Evolutionary conservation across 768 basidiomycete genomes (phyloP), one percentile per base, ranked within the genome.

Genomic region (Lactifluus subvellereus): DNA sequence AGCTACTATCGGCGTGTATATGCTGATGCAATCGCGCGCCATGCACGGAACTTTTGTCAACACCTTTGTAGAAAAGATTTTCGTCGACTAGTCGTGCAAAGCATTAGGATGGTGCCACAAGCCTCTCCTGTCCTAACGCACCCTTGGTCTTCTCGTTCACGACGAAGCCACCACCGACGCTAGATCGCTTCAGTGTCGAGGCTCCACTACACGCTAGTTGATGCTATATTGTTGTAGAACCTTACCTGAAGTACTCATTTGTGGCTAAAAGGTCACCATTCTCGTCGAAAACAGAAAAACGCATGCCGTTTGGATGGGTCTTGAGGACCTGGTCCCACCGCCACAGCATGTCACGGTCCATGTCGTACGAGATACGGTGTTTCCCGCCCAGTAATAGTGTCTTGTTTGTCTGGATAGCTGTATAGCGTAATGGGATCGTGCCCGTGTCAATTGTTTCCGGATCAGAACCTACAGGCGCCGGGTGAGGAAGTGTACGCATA

Each of bases 91-190:
- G 1, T 45, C n/a, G 27, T 45, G n/a, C n/a, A 43, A 30, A 20
- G 50, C 10, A 45, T 59, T 37, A 45, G 61, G 16, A 47, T 38
- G 16, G 37, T 3, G 13, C 35, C 22, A 53, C 6, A 48, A 7
- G 32, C 38, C 6, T 13, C n/a, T 43, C 6, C 22, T 58, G 9
- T 54, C 32, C 42, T 4, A 30, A 66, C 70, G 61, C 67, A 87
- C 90, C 86, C 79, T 94, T 88, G 1, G 94, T 97, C 72, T 93
- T 90, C 45, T 94, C 91, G 69, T 97, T 97, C 30, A 97, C 93
- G 3, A 96, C 94, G 71, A 96, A 97, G 2, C 94, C 94, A 49
- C 94, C 94, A 2, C 94, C 93, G 54, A 97, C 93, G 59, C 89
- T 85, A 56, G 16, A 49, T 47, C 22, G 18, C 27, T 50, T 45